phyloP scores from a whole-genome alignment of 192 early-diverging fungal species.

The Rhizophagus prolifer region DNA sequence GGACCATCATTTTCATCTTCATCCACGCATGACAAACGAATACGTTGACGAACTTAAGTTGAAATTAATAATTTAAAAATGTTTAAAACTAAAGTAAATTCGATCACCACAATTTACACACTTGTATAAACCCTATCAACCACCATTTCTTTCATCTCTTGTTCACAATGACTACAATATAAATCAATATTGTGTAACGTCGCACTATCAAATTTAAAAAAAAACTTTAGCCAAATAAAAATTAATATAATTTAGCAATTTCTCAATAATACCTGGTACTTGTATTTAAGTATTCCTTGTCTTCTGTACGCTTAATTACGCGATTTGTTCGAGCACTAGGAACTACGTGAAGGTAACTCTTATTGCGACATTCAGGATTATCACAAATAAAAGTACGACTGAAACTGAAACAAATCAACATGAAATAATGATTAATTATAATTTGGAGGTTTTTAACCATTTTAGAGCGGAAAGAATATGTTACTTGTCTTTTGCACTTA shows the following conservation, averaged over 20 bases:
- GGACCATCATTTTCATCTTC: background rate
- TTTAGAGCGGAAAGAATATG: too few relatives aligned
- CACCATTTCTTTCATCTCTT: conserved; percentile 38
- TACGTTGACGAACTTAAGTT: background rate
- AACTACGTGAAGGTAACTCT: conserved; percentile 36
- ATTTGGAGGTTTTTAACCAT: too few relatives aligned
- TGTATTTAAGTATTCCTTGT: conserved; percentile 38
- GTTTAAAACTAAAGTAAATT: background rate
- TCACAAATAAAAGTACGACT: conserved; percentile 36
- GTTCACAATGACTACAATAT: conserved; percentile 31
- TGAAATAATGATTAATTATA: background rate
- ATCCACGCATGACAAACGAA: conserved; percentile 9
- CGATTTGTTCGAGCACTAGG: conserved; percentile 27
- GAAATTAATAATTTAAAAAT: background rate
- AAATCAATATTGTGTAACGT: conserved; percentile 35
- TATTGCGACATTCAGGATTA: conserved; percentile 36
- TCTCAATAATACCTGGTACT: conserved; percentile 28
- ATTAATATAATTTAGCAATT: too few relatives aligned
- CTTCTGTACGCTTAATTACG: conserved; percentile 38
- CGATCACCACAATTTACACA: background rate
- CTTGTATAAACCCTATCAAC: conserved; percentile 37
- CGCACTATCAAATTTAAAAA: conserved; percentile 22
- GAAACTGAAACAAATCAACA: conserved; percentile 26
- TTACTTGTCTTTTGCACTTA: background rate
- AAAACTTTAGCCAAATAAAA: background rate